A percentile compares a stretch with the other conserved stretches of the same genome.
phyloP scores from a whole-genome alignment of 2,329 filamentous ascomycete genomes.

The Exophiala oligosperma region DNA sequence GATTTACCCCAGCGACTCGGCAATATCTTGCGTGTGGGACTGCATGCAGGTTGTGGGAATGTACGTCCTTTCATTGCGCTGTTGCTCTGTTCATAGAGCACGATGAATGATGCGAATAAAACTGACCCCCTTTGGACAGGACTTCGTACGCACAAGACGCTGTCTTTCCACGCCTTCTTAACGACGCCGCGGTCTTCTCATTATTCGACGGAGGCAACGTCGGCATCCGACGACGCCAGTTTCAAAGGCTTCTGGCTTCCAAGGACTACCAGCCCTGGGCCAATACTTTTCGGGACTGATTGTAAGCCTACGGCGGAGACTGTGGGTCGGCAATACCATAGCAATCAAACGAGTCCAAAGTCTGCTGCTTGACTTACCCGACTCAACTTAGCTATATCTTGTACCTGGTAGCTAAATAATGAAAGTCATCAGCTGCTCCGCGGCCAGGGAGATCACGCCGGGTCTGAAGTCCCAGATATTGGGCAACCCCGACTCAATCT shows the following conservation, averaged over 20 bases:
- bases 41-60: conserved; percentile 55
- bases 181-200: conserved; percentile 47
- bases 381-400: too few relatives aligned
- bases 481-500: conserved; percentile 3
- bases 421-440: neutral
- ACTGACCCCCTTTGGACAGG: neutral
- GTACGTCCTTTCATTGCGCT: conserved; percentile 30
- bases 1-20: conserved; percentile 51
- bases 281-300: too few relatives aligned
- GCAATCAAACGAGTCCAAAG: too few relatives aligned
- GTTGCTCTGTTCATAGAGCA: too few relatives aligned
- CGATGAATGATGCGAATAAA: too few relatives aligned
- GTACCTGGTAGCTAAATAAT: neutral
- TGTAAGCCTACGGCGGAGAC: too few relatives aligned
- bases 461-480: conserved; percentile 2
- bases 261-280: conserved; percentile 50
- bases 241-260: conserved; percentile 39
- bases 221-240: conserved; percentile 48
- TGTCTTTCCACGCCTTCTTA: conserved; percentile 46
- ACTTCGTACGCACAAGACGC: conserved; percentile 42
- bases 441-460: neutral
- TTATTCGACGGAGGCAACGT: conserved; percentile 57
- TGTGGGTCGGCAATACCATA: too few relatives aligned
- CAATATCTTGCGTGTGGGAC: conserved; percentile 49
- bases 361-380: too few relatives aligned